phyloP scores from a whole-genome alignment of 306 rosid genomes.

The Cucurbita moschata region DNA sequence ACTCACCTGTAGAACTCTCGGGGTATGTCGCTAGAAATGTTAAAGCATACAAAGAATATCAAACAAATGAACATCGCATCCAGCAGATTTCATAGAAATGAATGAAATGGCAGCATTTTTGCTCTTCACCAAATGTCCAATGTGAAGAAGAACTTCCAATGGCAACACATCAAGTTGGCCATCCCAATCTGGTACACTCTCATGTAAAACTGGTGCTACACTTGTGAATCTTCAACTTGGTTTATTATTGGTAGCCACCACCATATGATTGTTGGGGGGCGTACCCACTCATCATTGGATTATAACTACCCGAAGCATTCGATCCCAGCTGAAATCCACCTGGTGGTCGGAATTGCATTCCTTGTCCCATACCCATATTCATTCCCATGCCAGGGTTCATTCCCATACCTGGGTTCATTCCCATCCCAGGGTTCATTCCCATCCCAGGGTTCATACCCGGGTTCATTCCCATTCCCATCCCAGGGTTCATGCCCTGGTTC shows the following conservation, averaged over 20 bases:
- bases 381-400: conserved; percentile 23
- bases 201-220: background rate
- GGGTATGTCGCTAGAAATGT: background rate
- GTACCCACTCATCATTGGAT: conserved; percentile 68
- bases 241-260: conserved; percentile 9
- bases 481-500: conserved; percentile 33
- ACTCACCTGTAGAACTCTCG: background rate
- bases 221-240: background rate
- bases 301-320: conserved; percentile 49
- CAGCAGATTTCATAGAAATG: background rate
- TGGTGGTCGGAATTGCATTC: conserved; percentile 54
- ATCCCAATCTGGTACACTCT: background rate
- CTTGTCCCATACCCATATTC: conserved; percentile 45
- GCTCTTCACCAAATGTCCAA: background rate
- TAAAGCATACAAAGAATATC: background rate
- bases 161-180: background rate
- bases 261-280: conserved; percentile 74
- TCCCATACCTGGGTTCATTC: conserved; percentile 33
- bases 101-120: background rate
- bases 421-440: conserved; percentile 41
- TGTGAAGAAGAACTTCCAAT: background rate
- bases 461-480: conserved; percentile 18
- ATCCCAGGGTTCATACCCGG: conserved; percentile 29
- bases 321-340: conserved; percentile 16
- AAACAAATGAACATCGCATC: background rate